Percentiles rank a stretch among this genome's conserved stretches.
phyloP scores from a whole-genome alignment of 116 monocot species.

The Zostera marina region DNA sequence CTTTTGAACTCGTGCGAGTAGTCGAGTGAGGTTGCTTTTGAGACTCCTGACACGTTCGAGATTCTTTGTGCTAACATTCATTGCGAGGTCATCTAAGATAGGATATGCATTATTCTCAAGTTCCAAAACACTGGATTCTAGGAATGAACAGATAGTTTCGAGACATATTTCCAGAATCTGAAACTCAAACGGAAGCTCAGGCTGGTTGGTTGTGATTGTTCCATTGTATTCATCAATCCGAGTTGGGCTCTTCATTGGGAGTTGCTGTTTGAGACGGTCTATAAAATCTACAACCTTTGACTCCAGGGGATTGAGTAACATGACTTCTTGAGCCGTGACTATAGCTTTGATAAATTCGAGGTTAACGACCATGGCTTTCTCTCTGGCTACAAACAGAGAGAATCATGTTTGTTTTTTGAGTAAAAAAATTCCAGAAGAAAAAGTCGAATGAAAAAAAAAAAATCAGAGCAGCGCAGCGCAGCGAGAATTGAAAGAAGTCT shows the following conservation, averaged over 20 bases:
- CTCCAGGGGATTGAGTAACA: conserved; percentile 61
- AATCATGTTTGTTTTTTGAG: not conserved
- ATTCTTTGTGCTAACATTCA: conserved; percentile 86
- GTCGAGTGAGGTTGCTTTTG: conserved; percentile 69
- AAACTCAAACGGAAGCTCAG: conserved; percentile 88
- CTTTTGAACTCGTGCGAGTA: conserved; percentile 92
- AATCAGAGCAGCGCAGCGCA: no score
- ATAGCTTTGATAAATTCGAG: conserved; percentile 80
- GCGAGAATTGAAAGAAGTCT: conserved; percentile 1
- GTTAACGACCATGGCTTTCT: conserved; percentile 87
- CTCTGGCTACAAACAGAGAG: conserved; percentile 46
- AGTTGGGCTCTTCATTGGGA: conserved; percentile 27
- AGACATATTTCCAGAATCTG: conserved; percentile 80
- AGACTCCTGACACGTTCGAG: conserved; percentile 73
- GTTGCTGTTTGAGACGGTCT: conserved; percentile 67
- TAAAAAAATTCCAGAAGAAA: not conserved
- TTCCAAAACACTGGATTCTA: conserved; percentile 55
- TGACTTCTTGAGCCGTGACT: conserved; percentile 77
- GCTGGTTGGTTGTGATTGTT: conserved; percentile 24
- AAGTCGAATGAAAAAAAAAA: not conserved
- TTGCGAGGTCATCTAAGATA: conserved; percentile 68
- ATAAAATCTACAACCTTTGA: conserved; percentile 72
- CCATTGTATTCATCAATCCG: conserved; percentile 14
- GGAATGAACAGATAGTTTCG: conserved; percentile 62
- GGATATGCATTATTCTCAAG: conserved; percentile 78